phyloP scores from a whole-genome alignment of 2,329 filamentous ascomycete species.

The Apiospora hydei region DNA sequence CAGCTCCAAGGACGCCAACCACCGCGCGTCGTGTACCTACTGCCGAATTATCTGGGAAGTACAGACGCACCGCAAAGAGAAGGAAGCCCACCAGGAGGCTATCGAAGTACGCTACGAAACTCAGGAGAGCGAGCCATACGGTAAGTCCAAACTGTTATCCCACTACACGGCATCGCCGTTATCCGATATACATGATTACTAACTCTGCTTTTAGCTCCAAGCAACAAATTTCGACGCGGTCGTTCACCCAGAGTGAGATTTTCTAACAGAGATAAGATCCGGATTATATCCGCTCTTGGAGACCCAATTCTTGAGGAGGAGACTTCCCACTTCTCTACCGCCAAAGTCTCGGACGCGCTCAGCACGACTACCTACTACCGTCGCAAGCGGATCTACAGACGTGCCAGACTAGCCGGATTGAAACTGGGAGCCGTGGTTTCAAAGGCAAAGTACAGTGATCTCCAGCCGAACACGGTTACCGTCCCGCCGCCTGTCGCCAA shows the following conservation, averaged over 20 bases:
- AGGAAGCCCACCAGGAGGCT: not conserved
- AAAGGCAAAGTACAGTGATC: too few species aligned
- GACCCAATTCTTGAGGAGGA: too few species aligned
- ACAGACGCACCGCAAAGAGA: not conserved
- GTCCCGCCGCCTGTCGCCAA: not conserved
- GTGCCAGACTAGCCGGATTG: too few species aligned
- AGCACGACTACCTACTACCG: too few species aligned
- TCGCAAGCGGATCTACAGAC: too few species aligned
- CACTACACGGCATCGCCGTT: not conserved
- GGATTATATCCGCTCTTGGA: too few species aligned
- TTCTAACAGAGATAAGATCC: not conserved
- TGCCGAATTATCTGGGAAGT: not conserved
- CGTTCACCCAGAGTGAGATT: not conserved
- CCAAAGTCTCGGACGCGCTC: not conserved
- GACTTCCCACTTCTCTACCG: too few species aligned
- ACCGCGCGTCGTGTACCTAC: not conserved
- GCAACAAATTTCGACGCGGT: not conserved
- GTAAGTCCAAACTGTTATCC: not conserved
- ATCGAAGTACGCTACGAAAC: not conserved
- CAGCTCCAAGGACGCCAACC: not conserved
- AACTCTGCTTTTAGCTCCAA: not conserved
- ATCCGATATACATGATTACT: not conserved
- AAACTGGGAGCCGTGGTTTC: too few species aligned
- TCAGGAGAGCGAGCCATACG: not conserved
- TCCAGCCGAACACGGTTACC: too few species aligned